These are phyloP conservation scores for Russula brevipes DNA, from an alignment of 768 basidiomycete genomes.

Conservation along the genomic window DNA sequence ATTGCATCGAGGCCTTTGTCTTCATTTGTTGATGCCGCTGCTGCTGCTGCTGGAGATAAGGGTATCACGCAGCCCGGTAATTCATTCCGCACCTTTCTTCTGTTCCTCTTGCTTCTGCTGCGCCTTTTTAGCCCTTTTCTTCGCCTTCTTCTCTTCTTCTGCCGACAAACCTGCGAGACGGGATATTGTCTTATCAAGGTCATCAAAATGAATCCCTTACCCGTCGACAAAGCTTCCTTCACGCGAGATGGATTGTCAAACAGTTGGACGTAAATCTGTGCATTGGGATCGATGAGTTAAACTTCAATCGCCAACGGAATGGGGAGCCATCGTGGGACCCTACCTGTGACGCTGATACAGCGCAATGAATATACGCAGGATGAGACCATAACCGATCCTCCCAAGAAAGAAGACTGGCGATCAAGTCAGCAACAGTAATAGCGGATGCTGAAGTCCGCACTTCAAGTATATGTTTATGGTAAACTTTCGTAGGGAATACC, in stretches of 20 bases:
- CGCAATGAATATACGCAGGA: conserved; percentile 69
- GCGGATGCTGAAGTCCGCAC: conserved; percentile 43
- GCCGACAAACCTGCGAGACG: conserved; percentile 40
- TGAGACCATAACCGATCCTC: conserved; percentile 77
- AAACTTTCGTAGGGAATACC: conserved; percentile 85
- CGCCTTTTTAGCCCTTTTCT: conserved; percentile 83
- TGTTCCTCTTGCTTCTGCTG: conserved; percentile 63
- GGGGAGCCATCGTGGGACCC: conserved; percentile 5
- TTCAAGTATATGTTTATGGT: conserved; percentile 81
- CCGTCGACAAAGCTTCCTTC: conserved; percentile 33
- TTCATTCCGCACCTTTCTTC: conserved; percentile 55
- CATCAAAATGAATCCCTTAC: conserved; percentile 21
- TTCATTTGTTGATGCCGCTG: conserved; percentile 42
- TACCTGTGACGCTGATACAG: conserved; percentile 66
- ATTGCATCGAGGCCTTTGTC: conserved; percentile 66
- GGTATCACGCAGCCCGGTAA: conserved; percentile 8
- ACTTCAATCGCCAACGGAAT: neutral
- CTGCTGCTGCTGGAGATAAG: conserved; percentile 29
- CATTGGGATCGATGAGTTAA: conserved; percentile 6
- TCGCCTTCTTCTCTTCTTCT: conserved; percentile 72
- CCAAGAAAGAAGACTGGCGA: conserved; percentile 66
- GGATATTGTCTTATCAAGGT: neutral
- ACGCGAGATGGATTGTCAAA: conserved; percentile 67
- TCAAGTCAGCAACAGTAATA: neutral
- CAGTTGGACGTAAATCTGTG: conserved; percentile 67